Evolutionary conservation across 345 rosid genomes (phyloP), one percentile per base, ranked within the genome.

Genomic region (Gossypium turneri): DNA sequence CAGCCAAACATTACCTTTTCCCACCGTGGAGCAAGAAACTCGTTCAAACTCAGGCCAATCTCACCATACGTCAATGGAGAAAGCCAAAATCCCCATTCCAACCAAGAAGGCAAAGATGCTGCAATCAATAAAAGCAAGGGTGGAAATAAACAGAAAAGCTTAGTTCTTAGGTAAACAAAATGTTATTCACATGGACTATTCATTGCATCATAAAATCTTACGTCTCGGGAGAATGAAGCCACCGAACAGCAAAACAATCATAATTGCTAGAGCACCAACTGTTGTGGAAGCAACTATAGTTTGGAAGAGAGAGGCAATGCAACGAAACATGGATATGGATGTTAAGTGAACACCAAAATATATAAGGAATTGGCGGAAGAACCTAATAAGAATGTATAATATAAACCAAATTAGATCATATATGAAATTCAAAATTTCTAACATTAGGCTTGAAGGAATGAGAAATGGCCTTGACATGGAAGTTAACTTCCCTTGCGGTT

Each of bases 1-100:
- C 29, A 64, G 4, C 50, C 15, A n/a, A 19, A n/a, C 29, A 68
- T 43, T 70, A 93, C 97, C 84, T 91, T 80, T 50, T 85, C 82
- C 97, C 98, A 90, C 25, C 97, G 76, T 4, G 92, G 90, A 74
- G 95, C 89, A 24, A 85, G 89, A 79, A 94, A 88, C 63, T 94
- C 95, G 29, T 91, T 94, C 11, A 84, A 75, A 0, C 87, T 76
- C 62, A 91, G 64, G 10, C 94, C 98, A 64, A 90, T 90, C 78
- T 90, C 92, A 2, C 88, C 97, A 69, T 91, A 94, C n/a, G 91
- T 66, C 17, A 90, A 0, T 16, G 98, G 98, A 43, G 79, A 78
- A 44, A 88, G 67, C 98, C 98, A 91, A 52, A 90, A 93, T 9
- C 87, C 89, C 98, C 98, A 91, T 45, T 73, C 70, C 79, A 91